Conservation (phyloP, 116 monocot species). For the Zostera marina region DNA sequence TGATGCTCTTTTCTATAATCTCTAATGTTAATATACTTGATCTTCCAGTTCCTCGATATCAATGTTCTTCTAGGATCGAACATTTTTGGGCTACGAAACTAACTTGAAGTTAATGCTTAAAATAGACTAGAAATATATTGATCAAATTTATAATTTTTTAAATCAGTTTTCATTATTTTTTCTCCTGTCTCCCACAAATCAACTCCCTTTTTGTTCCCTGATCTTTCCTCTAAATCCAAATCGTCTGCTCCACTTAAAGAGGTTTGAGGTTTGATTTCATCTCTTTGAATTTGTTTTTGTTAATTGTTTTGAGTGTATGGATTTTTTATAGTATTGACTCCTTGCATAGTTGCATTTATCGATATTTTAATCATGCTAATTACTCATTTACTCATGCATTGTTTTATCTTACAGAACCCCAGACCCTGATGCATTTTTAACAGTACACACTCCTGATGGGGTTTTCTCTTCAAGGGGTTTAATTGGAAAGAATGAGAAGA, state of each 20-base stretch:
- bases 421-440: slow-evolving; percentile 60
- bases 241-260: too few species aligned
- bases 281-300: too few species aligned
- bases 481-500: slow-evolving; percentile 38
- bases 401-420: slow-evolving; percentile 42
- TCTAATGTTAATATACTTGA: neutral
- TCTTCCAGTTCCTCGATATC: neutral
- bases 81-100: neutral
- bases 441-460: slow-evolving; percentile 42
- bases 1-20: slow-evolving; percentile 2
- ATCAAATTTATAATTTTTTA: too few species aligned
- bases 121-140: too few species aligned
- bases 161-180: too few species aligned
- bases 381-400: slow-evolving; percentile 8
- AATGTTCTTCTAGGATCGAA: neutral
- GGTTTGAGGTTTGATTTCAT: too few species aligned
- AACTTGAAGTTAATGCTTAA: too few species aligned
- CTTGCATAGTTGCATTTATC: neutral
- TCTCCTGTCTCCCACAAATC: too few species aligned
- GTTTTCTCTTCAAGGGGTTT: slow-evolving; percentile 55
- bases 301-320: too few species aligned
- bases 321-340: too few species aligned
- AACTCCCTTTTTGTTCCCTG: too few species aligned
- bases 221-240: too few species aligned
- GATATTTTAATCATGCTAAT: neutral